Evolutionary conservation across 805 yeast species (phyloP), one percentile per base, ranked within the genome.

Genomic region (Yamadazyma laniorum): DNA sequence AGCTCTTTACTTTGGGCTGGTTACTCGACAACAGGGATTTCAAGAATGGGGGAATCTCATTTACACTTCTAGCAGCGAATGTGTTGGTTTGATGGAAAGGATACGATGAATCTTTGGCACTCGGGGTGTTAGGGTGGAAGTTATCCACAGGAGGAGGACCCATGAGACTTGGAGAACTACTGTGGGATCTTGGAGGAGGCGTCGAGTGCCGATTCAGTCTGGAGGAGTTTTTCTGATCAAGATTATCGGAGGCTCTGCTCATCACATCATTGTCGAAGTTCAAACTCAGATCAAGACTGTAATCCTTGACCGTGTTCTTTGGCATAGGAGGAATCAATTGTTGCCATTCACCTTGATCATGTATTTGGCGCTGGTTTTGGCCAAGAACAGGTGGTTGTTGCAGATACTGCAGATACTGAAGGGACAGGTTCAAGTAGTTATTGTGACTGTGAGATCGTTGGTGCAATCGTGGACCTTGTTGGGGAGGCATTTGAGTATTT

Each of bases 291-390:
- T 41, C 34, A 30, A 45, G 29, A 13, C 13, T 14, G 11, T 26
- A 19, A 14, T 38, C 38, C 14, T 29, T 13, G 34, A n/a, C 13
- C 18, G n/a, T 27, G 18, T 15, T 15, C 8, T 31, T 26, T 6
- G 47, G 50, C 36, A 46, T 32, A 1, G 50, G 50, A 30, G 50
- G 50, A n/a, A 46, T 46, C 19, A 46, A 35, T 15, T 38, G 39
- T 23, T 43, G 47, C 50, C 50, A 46, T 28, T 39, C 30, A 14
- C 18, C 29, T 16, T 34, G 36, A 4, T 15, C 29, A 7, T 7
- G 29, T 12, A n/a, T 8, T 13, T 26, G 29, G 29, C 23, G 26
- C 8, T 34, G 26, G 25, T 18, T 12, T 9, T n/a, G n/a, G 25
- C 25, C 25, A 12, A 22, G 25, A 12, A 22, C 7, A 22, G 12